Conservation (phyloP, 306 rosid species). For the Cucurbita moschata region DNA sequence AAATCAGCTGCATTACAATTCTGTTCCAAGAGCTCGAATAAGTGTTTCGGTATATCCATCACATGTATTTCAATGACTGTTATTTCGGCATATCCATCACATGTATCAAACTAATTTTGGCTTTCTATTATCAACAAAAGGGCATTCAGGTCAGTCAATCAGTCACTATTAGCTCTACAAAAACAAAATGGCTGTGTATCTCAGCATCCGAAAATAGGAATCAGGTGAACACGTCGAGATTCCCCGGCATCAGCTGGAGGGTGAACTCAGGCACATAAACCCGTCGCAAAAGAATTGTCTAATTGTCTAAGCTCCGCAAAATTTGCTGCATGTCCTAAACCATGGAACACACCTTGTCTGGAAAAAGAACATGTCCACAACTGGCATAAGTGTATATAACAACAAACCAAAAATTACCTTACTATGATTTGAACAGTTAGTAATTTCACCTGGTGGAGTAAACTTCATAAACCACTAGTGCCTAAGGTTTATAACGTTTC, state of each 20-base stretch:
- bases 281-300: not conserved
- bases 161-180: not conserved
- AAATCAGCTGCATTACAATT: too few species aligned
- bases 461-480: not conserved
- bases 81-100: not conserved
- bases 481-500: not conserved
- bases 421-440: not conserved
- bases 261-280: not conserved
- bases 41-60: not conserved
- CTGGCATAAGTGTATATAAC: conserved; percentile 3
- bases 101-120: not conserved
- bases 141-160: conserved; percentile 10
- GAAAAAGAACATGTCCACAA: conserved; percentile 8
- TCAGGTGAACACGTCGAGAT: not conserved
- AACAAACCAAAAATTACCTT: not conserved
- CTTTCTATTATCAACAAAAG: conserved; percentile 4
- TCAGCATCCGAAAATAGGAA: not conserved
- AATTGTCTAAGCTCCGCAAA: not conserved
- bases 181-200: not conserved
- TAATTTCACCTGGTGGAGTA: not conserved
- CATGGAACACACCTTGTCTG: conserved; percentile 84
- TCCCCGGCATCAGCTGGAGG: not conserved
- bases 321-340: conserved; percentile 22
- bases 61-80: not conserved
- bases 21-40: too few species aligned